Evolutionary conservation across 1,284 basidiomycete genomes (phyloP).

Genomic region (Baeospora myosura): DNA sequence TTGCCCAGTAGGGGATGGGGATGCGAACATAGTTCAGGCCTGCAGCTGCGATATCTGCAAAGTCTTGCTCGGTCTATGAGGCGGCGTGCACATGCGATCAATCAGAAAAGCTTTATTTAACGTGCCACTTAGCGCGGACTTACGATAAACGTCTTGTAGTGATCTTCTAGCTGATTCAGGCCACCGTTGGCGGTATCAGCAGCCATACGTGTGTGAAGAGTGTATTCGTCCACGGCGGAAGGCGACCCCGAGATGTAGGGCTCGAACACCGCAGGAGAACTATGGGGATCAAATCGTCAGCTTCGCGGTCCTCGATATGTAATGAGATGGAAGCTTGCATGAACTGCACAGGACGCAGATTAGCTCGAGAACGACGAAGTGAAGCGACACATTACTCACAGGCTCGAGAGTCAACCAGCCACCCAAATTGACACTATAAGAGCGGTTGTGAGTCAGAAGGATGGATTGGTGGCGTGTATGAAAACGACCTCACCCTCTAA

Average conservation of each 20-base stretch:
- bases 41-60: conserved; percentile 85
- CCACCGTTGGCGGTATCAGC: conserved; percentile 53
- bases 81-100: conserved; percentile 4
- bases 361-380: conserved; percentile 8
- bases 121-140: conserved; percentile 16
- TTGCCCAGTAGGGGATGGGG: conserved; percentile 83
- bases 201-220: conserved; percentile 56
- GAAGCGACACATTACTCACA: conserved; percentile 42
- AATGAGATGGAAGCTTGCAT: conserved; percentile 34
- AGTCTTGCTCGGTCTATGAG: conserved; percentile 76
- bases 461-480: background rate
- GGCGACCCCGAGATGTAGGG: conserved; percentile 78
- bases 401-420: conserved; percentile 79
- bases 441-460: conserved; percentile 15
- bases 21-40: conserved; percentile 84
- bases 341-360: conserved; percentile 31
- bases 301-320: conserved; percentile 1
- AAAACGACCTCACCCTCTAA: conserved; percentile 54
- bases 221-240: conserved; percentile 76
- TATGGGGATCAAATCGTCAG: conserved; percentile 24
- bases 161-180: conserved; percentile 59
- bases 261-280: conserved; percentile 68
- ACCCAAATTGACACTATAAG: conserved; percentile 61
- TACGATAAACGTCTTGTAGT: conserved; percentile 81
- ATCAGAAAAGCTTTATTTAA: conserved; percentile 2